phyloP scores from a whole-genome alignment of 176 grass and related monocot genomes.

The Triticum timopheevii region DNA sequence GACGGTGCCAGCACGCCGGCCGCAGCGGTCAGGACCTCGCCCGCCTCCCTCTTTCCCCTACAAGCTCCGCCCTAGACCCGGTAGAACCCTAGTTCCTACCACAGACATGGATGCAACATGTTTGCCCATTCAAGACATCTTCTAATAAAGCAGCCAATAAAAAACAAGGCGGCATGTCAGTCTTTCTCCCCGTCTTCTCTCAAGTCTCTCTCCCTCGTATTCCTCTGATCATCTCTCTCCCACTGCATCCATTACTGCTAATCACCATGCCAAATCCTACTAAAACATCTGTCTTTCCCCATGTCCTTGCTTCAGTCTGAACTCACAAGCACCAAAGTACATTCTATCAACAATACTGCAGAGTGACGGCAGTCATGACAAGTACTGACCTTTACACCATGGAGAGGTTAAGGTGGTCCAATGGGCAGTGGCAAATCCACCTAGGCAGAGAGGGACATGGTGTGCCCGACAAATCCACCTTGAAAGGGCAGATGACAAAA shows the following conservation, averaged over 20 bases:
- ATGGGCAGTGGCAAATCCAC: background rate
- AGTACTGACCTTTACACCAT: background rate
- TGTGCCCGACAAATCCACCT: background rate
- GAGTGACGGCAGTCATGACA: background rate
- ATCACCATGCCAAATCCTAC: background rate
- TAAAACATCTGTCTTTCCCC: background rate
- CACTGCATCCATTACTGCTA: background rate
- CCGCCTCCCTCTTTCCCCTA: too few relatives aligned
- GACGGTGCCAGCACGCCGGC: too few relatives aligned
- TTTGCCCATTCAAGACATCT: conserved; percentile 1
- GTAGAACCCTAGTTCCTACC: too few relatives aligned
- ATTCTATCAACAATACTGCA: background rate
- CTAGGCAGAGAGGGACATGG: background rate
- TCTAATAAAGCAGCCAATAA: background rate
- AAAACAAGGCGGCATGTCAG: background rate
- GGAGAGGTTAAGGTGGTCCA: background rate
- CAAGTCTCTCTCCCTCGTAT: background rate
- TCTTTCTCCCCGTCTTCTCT: background rate
- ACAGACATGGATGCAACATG: background rate
- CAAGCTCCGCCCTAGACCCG: too few relatives aligned
- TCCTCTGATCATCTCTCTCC: background rate
- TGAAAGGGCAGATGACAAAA: background rate
- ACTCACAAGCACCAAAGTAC: too few relatives aligned
- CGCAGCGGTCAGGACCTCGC: too few relatives aligned
- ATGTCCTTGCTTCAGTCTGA: too few relatives aligned